Evolutionary conservation across 139 green algal species (phyloP).

Genomic region (Nannochloris sp.): DNA sequence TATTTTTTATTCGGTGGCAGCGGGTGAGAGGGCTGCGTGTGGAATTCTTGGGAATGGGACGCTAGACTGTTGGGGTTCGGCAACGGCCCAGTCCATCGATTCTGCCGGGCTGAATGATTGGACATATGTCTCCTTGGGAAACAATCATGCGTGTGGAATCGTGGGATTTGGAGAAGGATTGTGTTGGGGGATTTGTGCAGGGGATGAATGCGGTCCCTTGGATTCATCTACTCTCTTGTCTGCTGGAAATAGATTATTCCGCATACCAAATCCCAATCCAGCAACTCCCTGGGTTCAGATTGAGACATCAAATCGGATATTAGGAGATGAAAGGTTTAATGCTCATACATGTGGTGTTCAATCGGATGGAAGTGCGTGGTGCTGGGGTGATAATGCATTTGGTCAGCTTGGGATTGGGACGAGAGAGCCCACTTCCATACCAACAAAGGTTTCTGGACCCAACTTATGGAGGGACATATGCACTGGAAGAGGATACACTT

Average conservation of each 20-base stretch:
- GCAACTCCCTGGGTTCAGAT: neutral
- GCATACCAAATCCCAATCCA: neutral
- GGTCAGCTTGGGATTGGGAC: neutral
- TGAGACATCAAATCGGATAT: neutral
- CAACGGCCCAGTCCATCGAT: neutral
- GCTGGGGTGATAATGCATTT: conserved; percentile 3
- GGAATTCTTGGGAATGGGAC: neutral
- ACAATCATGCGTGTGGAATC: neutral
- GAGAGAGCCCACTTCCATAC: neutral
- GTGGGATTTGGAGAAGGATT: neutral
- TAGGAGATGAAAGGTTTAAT: neutral
- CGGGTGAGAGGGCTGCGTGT: too few species aligned
- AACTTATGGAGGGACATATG: neutral
- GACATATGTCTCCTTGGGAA: neutral
- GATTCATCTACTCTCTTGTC: neutral
- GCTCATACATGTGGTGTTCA: conserved; percentile 6
- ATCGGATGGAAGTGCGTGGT: neutral
- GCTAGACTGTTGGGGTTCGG: neutral
- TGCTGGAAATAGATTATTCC: neutral
- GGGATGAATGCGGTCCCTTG: neutral
- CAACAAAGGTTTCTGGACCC: neutral
- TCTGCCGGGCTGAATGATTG: neutral
- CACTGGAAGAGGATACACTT: neutral
- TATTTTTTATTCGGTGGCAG: too few species aligned
- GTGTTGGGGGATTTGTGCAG: neutral